These are phyloP conservation scores for Aspergillus novofumigatus DNA, from an alignment of 2,329 filamentous ascomycete genomes.

Conservation along the genomic window DNA sequence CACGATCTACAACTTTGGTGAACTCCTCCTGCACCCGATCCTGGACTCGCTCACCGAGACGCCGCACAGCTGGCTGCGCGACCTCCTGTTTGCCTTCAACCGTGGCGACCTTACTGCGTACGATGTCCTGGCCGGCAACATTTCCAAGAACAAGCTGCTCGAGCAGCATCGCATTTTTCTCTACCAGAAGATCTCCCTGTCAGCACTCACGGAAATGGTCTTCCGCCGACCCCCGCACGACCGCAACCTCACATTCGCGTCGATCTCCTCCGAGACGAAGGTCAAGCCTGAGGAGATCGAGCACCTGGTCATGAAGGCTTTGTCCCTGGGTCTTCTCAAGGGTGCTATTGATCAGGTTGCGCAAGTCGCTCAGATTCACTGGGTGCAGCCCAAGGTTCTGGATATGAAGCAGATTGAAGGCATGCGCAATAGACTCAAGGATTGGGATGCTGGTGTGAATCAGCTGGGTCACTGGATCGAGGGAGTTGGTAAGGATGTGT, in stretches of 20 bases:
- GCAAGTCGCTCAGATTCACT: slow-evolving; percentile 89
- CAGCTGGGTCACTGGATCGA: slow-evolving; percentile 97
- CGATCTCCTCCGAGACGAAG: slow-evolving; percentile 88
- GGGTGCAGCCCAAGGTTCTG: slow-evolving; percentile 97
- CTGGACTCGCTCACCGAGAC: slow-evolving; percentile 76
- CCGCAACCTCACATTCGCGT: slow-evolving; percentile 85
- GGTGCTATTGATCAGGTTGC: slow-evolving; percentile 97
- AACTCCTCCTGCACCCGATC: slow-evolving; percentile 95
- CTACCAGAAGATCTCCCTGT: slow-evolving; percentile 97
- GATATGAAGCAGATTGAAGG: slow-evolving; percentile 92
- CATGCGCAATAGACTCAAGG: slow-evolving; percentile 81
- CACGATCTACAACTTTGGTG: slow-evolving; percentile 98
- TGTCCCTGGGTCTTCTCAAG: slow-evolving; percentile 82
- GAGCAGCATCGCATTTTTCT: slow-evolving; percentile 76
- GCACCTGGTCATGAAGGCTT: slow-evolving; percentile 98
- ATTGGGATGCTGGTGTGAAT: slow-evolving; percentile 96
- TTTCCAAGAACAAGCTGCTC: slow-evolving; percentile 74
- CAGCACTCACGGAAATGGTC: slow-evolving; percentile 89
- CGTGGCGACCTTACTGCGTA: slow-evolving; percentile 86
- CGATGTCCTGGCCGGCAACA: slow-evolving; percentile 75
- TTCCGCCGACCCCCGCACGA: slow-evolving; percentile 95
- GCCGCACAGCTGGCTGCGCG: slow-evolving; percentile 80
- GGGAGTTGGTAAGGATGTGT: slow-evolving; percentile 87
- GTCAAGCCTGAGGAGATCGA: slow-evolving; percentile 89
- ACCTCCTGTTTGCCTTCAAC: slow-evolving; percentile 97